Evolutionary conservation across 305 asterid species (phyloP), one percentile per base, ranked within the genome.

Genomic region (Solanum aculeatissimum): DNA sequence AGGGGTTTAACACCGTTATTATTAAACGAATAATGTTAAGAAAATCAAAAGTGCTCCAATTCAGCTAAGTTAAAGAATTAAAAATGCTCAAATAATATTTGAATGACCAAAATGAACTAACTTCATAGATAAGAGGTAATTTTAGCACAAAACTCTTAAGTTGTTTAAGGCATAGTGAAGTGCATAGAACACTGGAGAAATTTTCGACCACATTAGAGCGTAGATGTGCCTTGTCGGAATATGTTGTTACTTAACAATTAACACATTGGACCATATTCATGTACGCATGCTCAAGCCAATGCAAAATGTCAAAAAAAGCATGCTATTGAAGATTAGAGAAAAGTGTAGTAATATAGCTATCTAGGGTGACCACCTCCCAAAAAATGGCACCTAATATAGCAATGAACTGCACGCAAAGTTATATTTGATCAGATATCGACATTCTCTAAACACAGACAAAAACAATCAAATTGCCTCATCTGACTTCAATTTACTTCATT

Each of bases 331-430:
- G 53, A 38, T 81, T 70, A 75, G 75, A 62, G n/a, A 21, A 23
- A 69, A 43, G 66, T 82, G 13, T 87, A 77, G 86, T 60, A 29
- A 40, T 80, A 14, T 74, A 19, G 51, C 54, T 70, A 60, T 9
- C 11, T 84, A 87, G 90, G 53, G 87, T 81, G 83, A 87, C 81
- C 81, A 75, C 83, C 90, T 82, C 83, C 86, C 51, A 68, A 81
- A 82, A 78, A 51, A 29, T 87, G 82, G 74, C 85, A 49, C 53
- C 85, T 87, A 81, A 63, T 69, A 45, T 66, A 81, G 55, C 19
- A 47, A 72, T 63, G 32, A 55, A 80, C 69, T 72, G 29, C 71
- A 71, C 35, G 53, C 25, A 6, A 23, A 47, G 14, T 23, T 27
- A 25, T 21, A 45, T 47, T 16, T 25, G 23, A 75, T 75, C 23